Percentiles rank a stretch among this genome's conserved stretches.
These are phyloP conservation scores for Delphinella strobiligena DNA, from an alignment of 2,329 filamentous ascomycete genomes.

Conservation along the genomic window DNA sequence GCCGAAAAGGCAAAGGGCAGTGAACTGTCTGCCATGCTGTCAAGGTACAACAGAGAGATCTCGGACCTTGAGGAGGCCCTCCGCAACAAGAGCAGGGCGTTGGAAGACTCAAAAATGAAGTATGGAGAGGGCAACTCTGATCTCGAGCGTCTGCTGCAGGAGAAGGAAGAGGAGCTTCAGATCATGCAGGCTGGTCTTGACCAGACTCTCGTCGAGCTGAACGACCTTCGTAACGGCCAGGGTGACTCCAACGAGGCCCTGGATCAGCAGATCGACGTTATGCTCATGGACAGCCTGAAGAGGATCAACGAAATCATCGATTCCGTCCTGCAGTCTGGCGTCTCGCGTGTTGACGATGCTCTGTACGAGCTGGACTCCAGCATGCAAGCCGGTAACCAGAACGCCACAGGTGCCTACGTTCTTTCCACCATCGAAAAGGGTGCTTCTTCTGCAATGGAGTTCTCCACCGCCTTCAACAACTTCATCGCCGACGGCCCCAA, in stretches of 20 bases:
- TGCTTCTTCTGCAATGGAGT: conserved; percentile 86
- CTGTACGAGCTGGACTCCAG: conserved; percentile 94
- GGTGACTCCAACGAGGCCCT: conserved; percentile 63
- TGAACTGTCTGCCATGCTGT: conserved; percentile 85
- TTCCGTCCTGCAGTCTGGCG: conserved; percentile 84
- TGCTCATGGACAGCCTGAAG: conserved; percentile 73
- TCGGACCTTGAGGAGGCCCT: conserved; percentile 90
- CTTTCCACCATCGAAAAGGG: conserved; percentile 96
- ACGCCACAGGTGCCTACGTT: conserved; percentile 86
- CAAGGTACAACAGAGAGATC: conserved; percentile 96
- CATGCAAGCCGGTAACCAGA: conserved; percentile 98
- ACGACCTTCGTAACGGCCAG: conserved; percentile 58
- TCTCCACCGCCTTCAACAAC: conserved; percentile 96
- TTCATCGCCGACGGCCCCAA: conserved; percentile 95
- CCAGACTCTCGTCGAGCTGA: conserved; percentile 82
- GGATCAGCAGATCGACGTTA: conserved; percentile 80
- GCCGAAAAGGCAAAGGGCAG: conserved; percentile 86
- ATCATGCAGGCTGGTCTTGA: conserved; percentile 98
- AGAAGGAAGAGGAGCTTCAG: conserved; percentile 96
- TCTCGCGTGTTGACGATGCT: conserved; percentile 88
- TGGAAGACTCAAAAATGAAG: conserved; percentile 73
- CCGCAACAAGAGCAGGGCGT: conserved; percentile 68
- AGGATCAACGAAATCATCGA: conserved; percentile 98
- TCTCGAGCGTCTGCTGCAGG: conserved; percentile 70
- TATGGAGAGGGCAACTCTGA: conserved; percentile 72